phyloP scores from a whole-genome alignment of 257 asterid species.

The Salvia miltiorrhiza region DNA sequence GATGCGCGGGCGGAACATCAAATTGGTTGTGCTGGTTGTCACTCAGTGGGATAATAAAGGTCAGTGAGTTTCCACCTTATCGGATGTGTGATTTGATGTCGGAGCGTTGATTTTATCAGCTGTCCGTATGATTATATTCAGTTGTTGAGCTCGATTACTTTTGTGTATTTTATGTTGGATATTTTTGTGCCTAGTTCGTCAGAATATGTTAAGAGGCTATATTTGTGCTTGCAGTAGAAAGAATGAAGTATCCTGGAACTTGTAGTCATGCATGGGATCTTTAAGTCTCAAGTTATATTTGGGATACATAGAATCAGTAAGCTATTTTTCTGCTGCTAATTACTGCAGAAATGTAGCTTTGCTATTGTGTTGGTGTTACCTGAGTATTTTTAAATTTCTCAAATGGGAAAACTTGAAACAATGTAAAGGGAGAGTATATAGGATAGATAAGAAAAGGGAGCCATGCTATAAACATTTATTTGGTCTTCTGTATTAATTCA shows the following conservation, averaged over 20 bases:
- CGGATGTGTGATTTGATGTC: neutral
- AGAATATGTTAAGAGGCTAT: neutral
- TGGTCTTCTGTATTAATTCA: neutral
- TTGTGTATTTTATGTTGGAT: neutral
- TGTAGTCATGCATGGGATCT: neutral
- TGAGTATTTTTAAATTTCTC: neutral
- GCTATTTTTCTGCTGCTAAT: slow-evolving; percentile 5
- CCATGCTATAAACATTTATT: neutral
- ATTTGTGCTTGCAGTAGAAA: neutral
- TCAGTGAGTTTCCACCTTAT: slow-evolving; percentile 28
- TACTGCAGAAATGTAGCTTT: slow-evolving; percentile 4
- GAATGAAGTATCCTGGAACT: neutral
- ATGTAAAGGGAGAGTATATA: neutral
- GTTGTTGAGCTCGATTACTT: slow-evolving; percentile 10
- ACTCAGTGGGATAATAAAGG: slow-evolving; percentile 60
- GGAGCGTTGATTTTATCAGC: neutral
- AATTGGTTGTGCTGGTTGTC: slow-evolving; percentile 78
- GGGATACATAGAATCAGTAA: neutral
- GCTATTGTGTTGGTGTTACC: neutral
- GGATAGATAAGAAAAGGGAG: neutral
- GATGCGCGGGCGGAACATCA: slow-evolving; percentile 73
- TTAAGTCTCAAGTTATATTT: neutral
- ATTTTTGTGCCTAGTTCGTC: slow-evolving; percentile 1
- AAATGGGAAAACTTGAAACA: neutral
- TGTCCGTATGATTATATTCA: slow-evolving; percentile 2